Percentiles rank a stretch among this genome's conserved stretches.
Conservation (phyloP, 768 basidiomycete genomes). For the Suillus occidentalis region DNA sequence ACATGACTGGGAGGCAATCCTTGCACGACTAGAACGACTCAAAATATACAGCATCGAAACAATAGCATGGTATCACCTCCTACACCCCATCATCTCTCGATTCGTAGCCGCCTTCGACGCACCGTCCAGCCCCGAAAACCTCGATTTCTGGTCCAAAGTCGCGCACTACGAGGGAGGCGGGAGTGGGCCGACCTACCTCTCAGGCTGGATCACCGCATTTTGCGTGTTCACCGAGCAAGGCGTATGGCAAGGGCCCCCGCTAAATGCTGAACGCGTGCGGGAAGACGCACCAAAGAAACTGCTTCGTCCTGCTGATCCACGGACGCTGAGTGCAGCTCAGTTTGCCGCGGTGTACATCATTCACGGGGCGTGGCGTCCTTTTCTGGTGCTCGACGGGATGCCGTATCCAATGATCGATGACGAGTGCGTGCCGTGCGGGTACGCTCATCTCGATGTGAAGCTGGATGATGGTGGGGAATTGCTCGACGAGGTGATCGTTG, state of each 20-base stretch:
- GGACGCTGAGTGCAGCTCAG: conserved; percentile 24
- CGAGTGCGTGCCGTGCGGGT: conserved; percentile 28
- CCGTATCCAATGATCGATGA: conserved; percentile 32
- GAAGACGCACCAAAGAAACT: conserved; percentile 35
- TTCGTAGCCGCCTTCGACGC: conserved; percentile 30
- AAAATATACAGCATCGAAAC: conserved; percentile 16
- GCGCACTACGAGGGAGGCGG: conserved; percentile 24
- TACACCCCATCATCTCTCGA: conserved; percentile 26
- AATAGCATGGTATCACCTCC: conserved; percentile 24
- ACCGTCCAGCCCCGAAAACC: conserved; percentile 25
- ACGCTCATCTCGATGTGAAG: conserved; percentile 29
- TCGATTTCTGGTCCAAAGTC: conserved; percentile 41
- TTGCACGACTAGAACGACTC: conserved; percentile 21
- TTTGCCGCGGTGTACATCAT: conserved; percentile 32
- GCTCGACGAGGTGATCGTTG: conserved; percentile 30
- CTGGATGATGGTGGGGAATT: conserved; percentile 28
- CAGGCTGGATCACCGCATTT: conserved; percentile 43
- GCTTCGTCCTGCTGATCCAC: conserved; percentile 29
- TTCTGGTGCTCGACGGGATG: conserved; percentile 29
- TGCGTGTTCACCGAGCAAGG: conserved; percentile 35
- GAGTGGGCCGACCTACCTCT: conserved; percentile 33
- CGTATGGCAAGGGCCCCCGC: conserved; percentile 32
- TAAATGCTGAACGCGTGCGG: conserved; percentile 32
- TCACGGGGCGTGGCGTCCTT: conserved; percentile 22
- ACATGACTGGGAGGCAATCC: conserved; percentile 23